Conservation (phyloP, 2,329 filamentous ascomycete species). For the Metarhizium guizhouense region DNA sequence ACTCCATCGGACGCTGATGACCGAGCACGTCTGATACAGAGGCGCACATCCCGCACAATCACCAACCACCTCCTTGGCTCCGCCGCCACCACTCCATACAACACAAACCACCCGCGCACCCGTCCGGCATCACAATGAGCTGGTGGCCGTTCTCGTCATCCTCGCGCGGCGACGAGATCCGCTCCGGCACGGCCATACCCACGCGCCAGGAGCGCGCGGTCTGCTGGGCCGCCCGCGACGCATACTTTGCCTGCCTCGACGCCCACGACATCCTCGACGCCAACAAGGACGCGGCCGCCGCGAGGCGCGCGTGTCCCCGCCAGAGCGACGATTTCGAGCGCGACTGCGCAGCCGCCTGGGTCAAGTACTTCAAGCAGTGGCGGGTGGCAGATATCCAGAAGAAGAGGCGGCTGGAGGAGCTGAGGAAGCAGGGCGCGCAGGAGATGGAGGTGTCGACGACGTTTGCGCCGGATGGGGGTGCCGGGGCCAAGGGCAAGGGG, state of each 20-base stretch:
- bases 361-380: slow-evolving; percentile 97
- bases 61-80: too few relatives aligned
- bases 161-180: slow-evolving; percentile 40
- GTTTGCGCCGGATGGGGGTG: slow-evolving; percentile 26
- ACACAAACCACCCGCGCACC: background rate
- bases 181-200: slow-evolving; percentile 57
- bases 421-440: slow-evolving; percentile 64
- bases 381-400: slow-evolving; percentile 87
- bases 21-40: too few relatives aligned
- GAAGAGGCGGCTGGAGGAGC: slow-evolving; percentile 65
- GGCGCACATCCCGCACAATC: too few relatives aligned
- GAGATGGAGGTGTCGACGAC: slow-evolving; percentile 39
- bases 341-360: slow-evolving; percentile 87
- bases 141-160: slow-evolving; percentile 35
- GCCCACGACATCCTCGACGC: slow-evolving; percentile 69
- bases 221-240: slow-evolving; percentile 87
- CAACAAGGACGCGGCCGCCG: slow-evolving; percentile 31
- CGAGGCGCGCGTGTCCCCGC: slow-evolving; percentile 28
- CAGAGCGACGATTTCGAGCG: slow-evolving; percentile 58
- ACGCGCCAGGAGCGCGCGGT: slow-evolving; percentile 69
- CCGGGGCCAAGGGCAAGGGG: slow-evolving; percentile 19
- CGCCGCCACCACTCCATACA: too few relatives aligned
- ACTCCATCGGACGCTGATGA: too few relatives aligned
- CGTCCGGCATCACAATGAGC: slow-evolving; percentile 31
- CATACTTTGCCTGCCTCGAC: slow-evolving; percentile 84